Evolutionary conservation across 371 early-diverging fungal species (phyloP).

Genomic region (Dentiscutata heterogama): DNA sequence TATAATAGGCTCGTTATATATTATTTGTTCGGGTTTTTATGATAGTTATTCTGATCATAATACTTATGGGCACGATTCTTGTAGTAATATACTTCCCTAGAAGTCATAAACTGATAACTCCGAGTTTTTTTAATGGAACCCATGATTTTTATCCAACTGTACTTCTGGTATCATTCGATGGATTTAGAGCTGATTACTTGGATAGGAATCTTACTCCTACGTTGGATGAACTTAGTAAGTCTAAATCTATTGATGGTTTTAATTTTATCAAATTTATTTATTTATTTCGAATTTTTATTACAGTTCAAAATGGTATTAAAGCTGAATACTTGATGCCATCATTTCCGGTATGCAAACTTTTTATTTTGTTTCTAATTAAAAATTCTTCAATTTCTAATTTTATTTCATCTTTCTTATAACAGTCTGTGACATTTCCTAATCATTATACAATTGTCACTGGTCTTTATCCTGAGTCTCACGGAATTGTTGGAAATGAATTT

Average conservation of each 20-base stretch:
- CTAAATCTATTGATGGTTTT: not conserved
- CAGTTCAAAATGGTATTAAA: constrained; percentile 59
- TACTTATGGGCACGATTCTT: not conserved
- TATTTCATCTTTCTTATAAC: not conserved
- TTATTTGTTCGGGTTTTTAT: not conserved
- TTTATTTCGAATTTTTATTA: constrained; percentile 7
- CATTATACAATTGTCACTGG: constrained; percentile 95
- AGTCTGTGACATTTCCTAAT: constrained; percentile 92
- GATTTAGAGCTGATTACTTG: constrained; percentile 89
- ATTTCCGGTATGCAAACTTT: constrained; percentile 68
- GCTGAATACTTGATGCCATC: constrained; percentile 80
- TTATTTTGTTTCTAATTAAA: not conserved
- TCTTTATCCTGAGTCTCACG: constrained; percentile 91
- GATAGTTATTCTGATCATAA: not conserved
- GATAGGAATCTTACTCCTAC: constrained; percentile 78
- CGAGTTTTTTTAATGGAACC: constrained; percentile 66
- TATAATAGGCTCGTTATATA: not conserved
- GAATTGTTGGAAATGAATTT: constrained; percentile 93
- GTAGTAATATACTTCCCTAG: not conserved
- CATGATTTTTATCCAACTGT: constrained; percentile 77
- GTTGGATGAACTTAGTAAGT: constrained; percentile 67
- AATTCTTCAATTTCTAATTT: constrained; percentile 6
- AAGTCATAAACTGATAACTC: not conserved
- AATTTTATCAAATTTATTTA: not conserved
- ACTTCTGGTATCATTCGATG: constrained; percentile 93